phyloP scores from a whole-genome alignment of 2,329 filamentous ascomycete species.

The Botrytis elliptica region DNA sequence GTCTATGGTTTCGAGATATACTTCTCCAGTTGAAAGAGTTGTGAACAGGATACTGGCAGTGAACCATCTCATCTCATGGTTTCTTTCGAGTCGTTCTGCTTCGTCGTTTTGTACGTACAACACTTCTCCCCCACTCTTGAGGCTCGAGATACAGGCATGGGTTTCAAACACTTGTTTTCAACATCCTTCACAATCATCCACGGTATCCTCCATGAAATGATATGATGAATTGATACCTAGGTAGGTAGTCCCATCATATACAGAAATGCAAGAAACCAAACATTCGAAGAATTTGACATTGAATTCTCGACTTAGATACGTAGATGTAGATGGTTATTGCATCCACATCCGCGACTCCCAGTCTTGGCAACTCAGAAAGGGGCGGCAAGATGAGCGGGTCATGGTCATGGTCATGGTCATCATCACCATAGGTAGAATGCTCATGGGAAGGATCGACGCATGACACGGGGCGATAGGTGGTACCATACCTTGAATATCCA shows the following conservation, averaged over 20 bases:
- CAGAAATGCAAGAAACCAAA: neutral
- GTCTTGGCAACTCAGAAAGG: neutral
- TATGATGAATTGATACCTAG: too few species aligned
- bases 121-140: neutral
- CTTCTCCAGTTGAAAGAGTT: too few species aligned
- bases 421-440: neutral
- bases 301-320: neutral
- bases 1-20: neutral
- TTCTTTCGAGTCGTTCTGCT: neutral
- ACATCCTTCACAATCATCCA: accelerated
- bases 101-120: neutral
- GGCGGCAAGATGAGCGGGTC: neutral
- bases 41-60: too few species aligned
- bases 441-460: neutral
- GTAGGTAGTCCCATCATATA: too few species aligned
- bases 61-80: accelerated
- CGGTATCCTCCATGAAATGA: neutral
- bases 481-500: neutral
- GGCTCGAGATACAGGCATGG: neutral
- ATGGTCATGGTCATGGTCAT: neutral
- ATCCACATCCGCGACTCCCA: neutral
- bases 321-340: too few species aligned
- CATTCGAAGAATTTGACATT: accelerated
- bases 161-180: neutral
- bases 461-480: neutral